Evolutionary conservation across 2,329 filamentous ascomycete species (phyloP).

Genomic region (Emmonsiellopsis sp.): DNA sequence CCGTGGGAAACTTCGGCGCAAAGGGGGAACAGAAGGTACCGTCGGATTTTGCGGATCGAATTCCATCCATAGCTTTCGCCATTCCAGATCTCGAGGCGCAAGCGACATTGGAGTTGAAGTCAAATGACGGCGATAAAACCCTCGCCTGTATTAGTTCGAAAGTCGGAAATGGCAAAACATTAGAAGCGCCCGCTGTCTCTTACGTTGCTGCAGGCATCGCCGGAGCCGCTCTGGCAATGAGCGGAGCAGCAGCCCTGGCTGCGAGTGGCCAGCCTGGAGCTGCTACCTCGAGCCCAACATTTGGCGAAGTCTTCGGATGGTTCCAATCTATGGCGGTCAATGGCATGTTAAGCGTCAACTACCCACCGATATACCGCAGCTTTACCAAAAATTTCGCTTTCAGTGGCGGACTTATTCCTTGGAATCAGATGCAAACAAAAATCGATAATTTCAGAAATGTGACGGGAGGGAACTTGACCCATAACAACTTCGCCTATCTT

Average conservation of each 20-base stretch:
- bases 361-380: constrained; percentile 78
- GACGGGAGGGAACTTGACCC: constrained; percentile 80
- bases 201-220: constrained; percentile 79
- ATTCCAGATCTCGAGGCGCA: constrained; percentile 83
- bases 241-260: constrained; percentile 61
- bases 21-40: constrained; percentile 65
- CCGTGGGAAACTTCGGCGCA: constrained; percentile 64
- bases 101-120: constrained; percentile 67
- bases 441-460: constrained; percentile 74
- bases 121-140: constrained; percentile 49
- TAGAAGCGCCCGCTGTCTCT: constrained; percentile 63
- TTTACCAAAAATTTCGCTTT: constrained; percentile 93
- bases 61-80: constrained; percentile 81
- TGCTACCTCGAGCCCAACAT: constrained; percentile 67
- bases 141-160: constrained; percentile 76
- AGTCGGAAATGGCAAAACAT: constrained; percentile 81
- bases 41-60: constrained; percentile 58
- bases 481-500: constrained; percentile 67
- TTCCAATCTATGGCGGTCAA: constrained; percentile 93
- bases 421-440: constrained; percentile 65
- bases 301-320: constrained; percentile 75
- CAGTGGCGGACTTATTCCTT: constrained; percentile 74
- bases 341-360: constrained; percentile 87
- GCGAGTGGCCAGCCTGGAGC: constrained; percentile 52
- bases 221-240: constrained; percentile 68